Evolutionary conservation across 1,139 yeast genomes (phyloP).

Genomic region (Pichia sp.): DNA sequence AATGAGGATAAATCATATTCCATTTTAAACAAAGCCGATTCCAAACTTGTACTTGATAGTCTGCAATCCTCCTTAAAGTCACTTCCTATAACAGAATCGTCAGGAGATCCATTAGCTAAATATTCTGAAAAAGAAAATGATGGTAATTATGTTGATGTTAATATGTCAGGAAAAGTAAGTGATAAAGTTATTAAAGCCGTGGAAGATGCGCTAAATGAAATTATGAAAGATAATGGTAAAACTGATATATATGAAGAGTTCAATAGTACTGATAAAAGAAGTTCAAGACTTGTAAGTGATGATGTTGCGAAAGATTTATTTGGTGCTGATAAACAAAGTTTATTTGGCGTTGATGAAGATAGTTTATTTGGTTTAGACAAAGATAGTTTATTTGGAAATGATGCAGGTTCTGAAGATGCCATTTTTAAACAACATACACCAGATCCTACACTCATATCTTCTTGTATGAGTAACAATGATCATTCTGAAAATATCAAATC

Average conservation of each 20-base stretch:
- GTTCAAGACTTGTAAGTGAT: conserved; percentile 23
- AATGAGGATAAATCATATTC: background rate
- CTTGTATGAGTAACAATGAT: background rate
- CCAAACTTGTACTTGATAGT: background rate
- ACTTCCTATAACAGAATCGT: conserved; percentile 15
- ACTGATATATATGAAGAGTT: background rate
- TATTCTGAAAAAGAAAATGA: conserved; percentile 24
- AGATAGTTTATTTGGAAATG: conserved; percentile 1
- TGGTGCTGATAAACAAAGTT: conserved; percentile 27
- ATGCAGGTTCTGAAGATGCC: conserved; percentile 9
- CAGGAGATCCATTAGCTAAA: conserved; percentile 28
- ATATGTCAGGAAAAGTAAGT: conserved; percentile 29
- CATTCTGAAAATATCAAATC: background rate
- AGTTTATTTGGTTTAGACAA: conserved; percentile 34
- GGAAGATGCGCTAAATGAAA: conserved; percentile 63
- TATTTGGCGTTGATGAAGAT: conserved; percentile 7
- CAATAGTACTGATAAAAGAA: conserved; percentile 16
- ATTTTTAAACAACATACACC: background rate
- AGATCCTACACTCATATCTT: background rate
- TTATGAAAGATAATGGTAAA: conserved; percentile 35
- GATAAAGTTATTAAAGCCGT: conserved; percentile 54
- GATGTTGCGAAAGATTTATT: conserved; percentile 34
- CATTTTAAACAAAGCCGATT: background rate
- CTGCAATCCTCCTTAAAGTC: background rate
- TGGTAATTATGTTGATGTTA: conserved; percentile 18